phyloP scores from a whole-genome alignment of 2,329 filamentous ascomycete genomes.

The Phialophora macrospora region DNA sequence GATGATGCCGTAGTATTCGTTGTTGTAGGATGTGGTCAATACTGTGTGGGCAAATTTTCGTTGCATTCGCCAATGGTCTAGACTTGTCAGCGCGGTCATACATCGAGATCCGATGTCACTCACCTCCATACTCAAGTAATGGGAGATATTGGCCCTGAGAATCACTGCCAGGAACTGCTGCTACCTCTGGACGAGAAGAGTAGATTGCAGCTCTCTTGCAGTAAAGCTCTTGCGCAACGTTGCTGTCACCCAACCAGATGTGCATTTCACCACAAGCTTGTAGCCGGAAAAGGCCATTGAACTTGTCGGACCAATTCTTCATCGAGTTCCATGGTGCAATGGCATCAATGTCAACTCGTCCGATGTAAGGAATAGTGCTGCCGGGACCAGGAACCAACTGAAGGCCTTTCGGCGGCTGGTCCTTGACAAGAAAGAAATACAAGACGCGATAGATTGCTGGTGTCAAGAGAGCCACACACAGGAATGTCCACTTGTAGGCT shows the following conservation, averaged over 20 bases:
- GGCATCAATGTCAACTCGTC: constrained; percentile 39
- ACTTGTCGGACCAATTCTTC: constrained; percentile 38
- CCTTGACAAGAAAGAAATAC: constrained; percentile 13
- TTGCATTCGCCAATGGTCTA: constrained; percentile 39
- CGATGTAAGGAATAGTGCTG: constrained; percentile 38
- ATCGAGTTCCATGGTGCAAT: constrained; percentile 39
- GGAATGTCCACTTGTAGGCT: not conserved
- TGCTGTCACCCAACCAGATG: constrained; percentile 37
- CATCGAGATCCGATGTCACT: not conserved
- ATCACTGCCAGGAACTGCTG: constrained; percentile 39
- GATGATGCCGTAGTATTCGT: constrained; percentile 38
- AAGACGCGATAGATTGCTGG: constrained; percentile 4
- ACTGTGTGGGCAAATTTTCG: constrained; percentile 40
- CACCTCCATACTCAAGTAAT: constrained; percentile 38
- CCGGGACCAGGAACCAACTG: constrained; percentile 37
- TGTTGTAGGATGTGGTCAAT: constrained; percentile 39
- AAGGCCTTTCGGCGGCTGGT: constrained; percentile 37
- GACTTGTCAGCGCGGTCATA: constrained; percentile 3
- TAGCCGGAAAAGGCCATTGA: constrained; percentile 36
- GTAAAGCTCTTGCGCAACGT: constrained; percentile 38
- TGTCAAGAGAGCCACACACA: not conserved
- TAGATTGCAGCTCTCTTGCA: constrained; percentile 40
- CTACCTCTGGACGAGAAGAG: constrained; percentile 38
- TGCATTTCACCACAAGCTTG: constrained; percentile 41
- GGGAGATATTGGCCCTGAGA: constrained; percentile 40